These are phyloP conservation scores for Pseudophaeomoniella oleicola DNA, from an alignment of 2,329 filamentous ascomycete species.

Conservation along the genomic window DNA sequence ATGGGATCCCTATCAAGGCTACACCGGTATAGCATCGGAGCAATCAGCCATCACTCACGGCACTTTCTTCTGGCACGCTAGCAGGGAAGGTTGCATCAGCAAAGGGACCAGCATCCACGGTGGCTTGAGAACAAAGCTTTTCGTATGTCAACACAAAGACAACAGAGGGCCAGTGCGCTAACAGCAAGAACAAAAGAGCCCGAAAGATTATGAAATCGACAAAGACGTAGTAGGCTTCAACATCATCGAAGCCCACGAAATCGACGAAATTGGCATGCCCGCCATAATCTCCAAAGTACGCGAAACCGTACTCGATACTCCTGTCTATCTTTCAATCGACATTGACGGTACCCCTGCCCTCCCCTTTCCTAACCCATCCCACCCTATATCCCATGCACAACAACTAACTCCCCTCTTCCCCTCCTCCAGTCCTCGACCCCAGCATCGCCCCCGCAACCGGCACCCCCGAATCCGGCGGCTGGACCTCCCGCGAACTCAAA, in stretches of 20 bases:
- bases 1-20: slow-evolving; percentile 13
- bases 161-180: too few relatives aligned
- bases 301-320: slow-evolving; percentile 9
- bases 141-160: too few relatives aligned
- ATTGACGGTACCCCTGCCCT: slow-evolving; percentile 13
- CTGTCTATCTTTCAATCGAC: slow-evolving; percentile 18
- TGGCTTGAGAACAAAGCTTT: slow-evolving; percentile 13
- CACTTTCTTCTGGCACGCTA: slow-evolving; percentile 15
- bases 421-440: slow-evolving; percentile 16
- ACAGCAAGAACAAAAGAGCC: too few relatives aligned
- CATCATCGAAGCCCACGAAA: slow-evolving; percentile 13
- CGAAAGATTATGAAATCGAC: slow-evolving; percentile 14
- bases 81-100: slow-evolving; percentile 12
- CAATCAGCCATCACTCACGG: slow-evolving; percentile 14
- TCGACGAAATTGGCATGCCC: slow-evolving; percentile 13
- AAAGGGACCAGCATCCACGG: slow-evolving; percentile 14
- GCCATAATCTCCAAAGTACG: slow-evolving; percentile 11
- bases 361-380: too few relatives aligned
- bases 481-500: slow-evolving; percentile 13
- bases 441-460: slow-evolving; percentile 19
- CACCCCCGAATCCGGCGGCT: slow-evolving; percentile 14
- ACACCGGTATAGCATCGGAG: slow-evolving; percentile 8
- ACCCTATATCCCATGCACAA: too few relatives aligned
- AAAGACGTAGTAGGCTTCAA: slow-evolving; percentile 11
- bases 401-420: too few relatives aligned